These are phyloP conservation scores for Fibroporia radiculosa DNA, from an alignment of 768 basidiomycete genomes.

Conservation along the genomic window DNA sequence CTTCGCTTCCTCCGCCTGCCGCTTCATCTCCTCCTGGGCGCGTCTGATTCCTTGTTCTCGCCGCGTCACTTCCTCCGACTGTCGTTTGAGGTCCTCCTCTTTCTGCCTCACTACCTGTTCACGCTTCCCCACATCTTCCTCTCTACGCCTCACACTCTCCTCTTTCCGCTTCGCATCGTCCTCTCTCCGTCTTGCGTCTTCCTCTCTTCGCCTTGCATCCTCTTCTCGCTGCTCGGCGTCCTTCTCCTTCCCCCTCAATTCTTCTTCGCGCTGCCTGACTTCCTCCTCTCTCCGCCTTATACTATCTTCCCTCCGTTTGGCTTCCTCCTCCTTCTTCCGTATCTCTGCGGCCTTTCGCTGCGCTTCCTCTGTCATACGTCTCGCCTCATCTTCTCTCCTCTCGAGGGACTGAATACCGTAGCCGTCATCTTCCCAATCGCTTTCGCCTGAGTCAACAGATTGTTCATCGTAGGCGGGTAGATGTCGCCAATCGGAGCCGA, in stretches of 20 bases:
- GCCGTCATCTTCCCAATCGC: constrained; percentile 13
- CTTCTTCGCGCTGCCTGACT: constrained; percentile 11
- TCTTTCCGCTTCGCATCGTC: constrained; percentile 25
- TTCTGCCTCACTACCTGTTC: constrained; percentile 22
- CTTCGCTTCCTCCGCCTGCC: constrained; percentile 12
- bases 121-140: constrained; percentile 26
- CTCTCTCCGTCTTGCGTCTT: constrained; percentile 23
- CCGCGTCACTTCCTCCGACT: constrained; percentile 15
- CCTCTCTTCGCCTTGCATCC: constrained; percentile 18
- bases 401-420: constrained; percentile 11
- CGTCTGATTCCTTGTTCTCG: constrained; percentile 9
- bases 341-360: constrained; percentile 7
- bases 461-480: constrained; percentile 17
- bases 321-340: constrained; percentile 9
- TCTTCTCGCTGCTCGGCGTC: constrained; percentile 17
- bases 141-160: constrained; percentile 18
- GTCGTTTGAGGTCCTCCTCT: constrained; percentile 27
- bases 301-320: constrained; percentile 11
- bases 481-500: constrained; percentile 5
- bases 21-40: constrained; percentile 12
- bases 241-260: constrained; percentile 14
- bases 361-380: constrained; percentile 5
- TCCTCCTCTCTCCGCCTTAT: constrained; percentile 14
- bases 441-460: constrained; percentile 9
- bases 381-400: constrained; percentile 6